Base-by-base conservation (phyloP, 2,329 filamentous ascomycete genomes). In the Tympanopsis confertula region DNA sequence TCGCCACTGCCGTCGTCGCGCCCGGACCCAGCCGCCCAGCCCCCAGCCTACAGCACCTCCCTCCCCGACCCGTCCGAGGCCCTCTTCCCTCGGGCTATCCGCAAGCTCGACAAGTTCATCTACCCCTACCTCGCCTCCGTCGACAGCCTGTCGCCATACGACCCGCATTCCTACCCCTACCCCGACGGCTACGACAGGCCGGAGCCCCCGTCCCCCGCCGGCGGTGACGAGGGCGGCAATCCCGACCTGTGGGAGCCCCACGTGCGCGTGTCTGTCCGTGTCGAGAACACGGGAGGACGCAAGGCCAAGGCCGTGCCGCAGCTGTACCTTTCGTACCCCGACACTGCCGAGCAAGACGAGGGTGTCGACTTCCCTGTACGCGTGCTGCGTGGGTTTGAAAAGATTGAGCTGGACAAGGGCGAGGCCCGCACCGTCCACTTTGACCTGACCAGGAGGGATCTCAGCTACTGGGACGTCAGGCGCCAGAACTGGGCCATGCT, bases 301-400 rank as follows among this genome's bases (percentile, higher is more conserved):
- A 45, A 47, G 0, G 68, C 67, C 10, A 57, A 67, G 32, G 61
- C 49, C 5, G 67, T 70, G 3, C 52, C 62, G 20, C 67, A 71
- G 51, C 52, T 71, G 30, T 71, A 71, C 45, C 35, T 70, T 14
- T 44, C 53, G 13, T 67, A 68, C 35, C 66, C 66, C 40, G 2
- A 39, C 37, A 18, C 36, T 20, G 19, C 44, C 44, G 4, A 48
- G 44, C 2, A 20, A 40, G 32, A 46, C 45, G 13, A 39, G 39
- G 13, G 57, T n/a, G 22, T 67, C 28, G 79, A 86, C 19, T 86
- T 85, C 37, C 82, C 82, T 0, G 55, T 76, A 2, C 68, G 69
- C 39, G 75, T 78, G n/a, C 64, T 87, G 15, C 71, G 83, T 13
- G 81, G 81, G 20, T 87, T 87, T 50, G 77, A 81, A 44, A 86